Evolutionary conservation across 2,329 filamentous ascomycete genomes (phyloP).

Genomic region (Trichoderma brevicompactum): DNA sequence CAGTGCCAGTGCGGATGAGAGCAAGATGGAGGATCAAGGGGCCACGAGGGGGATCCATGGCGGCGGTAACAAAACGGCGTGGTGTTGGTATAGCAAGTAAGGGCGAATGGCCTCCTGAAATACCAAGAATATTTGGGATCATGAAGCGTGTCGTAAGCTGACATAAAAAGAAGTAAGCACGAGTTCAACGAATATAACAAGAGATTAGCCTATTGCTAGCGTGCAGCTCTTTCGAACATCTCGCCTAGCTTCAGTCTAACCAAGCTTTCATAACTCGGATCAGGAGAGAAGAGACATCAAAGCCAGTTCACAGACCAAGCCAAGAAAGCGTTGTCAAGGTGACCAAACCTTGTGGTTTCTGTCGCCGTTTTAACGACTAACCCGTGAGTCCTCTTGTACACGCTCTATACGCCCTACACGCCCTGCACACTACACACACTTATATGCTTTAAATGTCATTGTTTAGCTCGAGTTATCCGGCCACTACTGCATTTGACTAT

Average conservation of each 20-base stretch:
- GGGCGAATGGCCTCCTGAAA: not conserved
- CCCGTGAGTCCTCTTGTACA: too few species aligned
- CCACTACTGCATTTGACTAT: not conserved
- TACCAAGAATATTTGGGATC: not conserved
- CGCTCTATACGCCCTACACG: not conserved
- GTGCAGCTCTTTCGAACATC: too few species aligned
- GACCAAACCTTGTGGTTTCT: too few species aligned
- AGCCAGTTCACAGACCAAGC: too few species aligned
- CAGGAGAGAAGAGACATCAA: too few species aligned
- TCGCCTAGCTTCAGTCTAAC: too few species aligned
- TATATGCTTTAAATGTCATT: too few species aligned
- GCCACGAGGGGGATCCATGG: slow-evolving; percentile 31
- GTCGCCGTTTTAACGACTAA: too few species aligned
- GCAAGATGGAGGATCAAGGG: slow-evolving; percentile 41
- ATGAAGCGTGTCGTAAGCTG: not conserved
- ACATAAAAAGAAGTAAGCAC: not conserved
- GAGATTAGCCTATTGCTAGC: not conserved
- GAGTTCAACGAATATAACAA: not conserved
- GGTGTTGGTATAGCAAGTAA: not conserved
- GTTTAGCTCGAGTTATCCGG: too few species aligned
- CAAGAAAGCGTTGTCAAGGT: too few species aligned
- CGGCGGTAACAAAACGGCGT: not conserved
- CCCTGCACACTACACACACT: not conserved
- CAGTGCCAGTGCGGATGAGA: slow-evolving; percentile 41
- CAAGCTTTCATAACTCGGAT: too few species aligned